These are phyloP conservation scores for Phialophora tarda DNA, from an alignment of 2,329 filamentous ascomycete genomes.

Conservation along the genomic window DNA sequence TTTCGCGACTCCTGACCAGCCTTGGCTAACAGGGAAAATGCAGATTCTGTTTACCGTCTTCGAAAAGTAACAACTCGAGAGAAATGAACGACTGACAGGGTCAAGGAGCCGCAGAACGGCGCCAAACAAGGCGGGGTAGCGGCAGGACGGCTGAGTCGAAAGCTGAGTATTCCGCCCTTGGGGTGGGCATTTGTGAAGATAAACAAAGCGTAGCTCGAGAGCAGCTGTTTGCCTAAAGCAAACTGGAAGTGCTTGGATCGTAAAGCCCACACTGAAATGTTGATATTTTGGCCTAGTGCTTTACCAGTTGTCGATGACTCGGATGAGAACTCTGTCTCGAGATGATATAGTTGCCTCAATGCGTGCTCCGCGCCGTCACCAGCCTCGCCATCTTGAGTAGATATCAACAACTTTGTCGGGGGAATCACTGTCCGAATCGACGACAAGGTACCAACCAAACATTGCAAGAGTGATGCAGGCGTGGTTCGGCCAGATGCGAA, in stretches of 20 bases:
- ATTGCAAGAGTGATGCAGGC: conserved; percentile 75
- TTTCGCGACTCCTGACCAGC: too few species aligned
- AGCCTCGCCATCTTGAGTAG: conserved; percentile 73
- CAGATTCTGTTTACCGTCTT: too few species aligned
- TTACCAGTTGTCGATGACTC: background rate
- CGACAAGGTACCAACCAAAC: conserved; percentile 74
- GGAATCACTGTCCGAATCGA: conserved; percentile 64
- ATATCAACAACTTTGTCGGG: conserved; percentile 72
- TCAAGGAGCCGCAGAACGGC: too few species aligned
- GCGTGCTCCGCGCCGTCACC: conserved; percentile 54
- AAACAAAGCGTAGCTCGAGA: background rate
- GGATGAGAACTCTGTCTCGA: background rate
- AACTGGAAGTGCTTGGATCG: background rate
- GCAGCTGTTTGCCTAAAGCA: background rate
- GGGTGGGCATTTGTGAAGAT: background rate
- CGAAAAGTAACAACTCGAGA: too few species aligned
- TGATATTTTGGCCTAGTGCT: background rate
- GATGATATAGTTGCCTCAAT: background rate
- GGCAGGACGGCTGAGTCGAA: too few species aligned
- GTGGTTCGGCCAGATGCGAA: conserved; percentile 80
- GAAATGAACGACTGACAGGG: too few species aligned
- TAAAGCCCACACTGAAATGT: background rate
- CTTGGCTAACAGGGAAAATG: too few species aligned
- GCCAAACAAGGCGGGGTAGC: too few species aligned
- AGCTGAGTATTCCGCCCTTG: too few species aligned